Percentiles rank a stretch among this genome's conserved stretches.
Evolutionary conservation across 306 rosid genomes (phyloP).

Genomic region (Cucurbita argyrosperma): DNA sequence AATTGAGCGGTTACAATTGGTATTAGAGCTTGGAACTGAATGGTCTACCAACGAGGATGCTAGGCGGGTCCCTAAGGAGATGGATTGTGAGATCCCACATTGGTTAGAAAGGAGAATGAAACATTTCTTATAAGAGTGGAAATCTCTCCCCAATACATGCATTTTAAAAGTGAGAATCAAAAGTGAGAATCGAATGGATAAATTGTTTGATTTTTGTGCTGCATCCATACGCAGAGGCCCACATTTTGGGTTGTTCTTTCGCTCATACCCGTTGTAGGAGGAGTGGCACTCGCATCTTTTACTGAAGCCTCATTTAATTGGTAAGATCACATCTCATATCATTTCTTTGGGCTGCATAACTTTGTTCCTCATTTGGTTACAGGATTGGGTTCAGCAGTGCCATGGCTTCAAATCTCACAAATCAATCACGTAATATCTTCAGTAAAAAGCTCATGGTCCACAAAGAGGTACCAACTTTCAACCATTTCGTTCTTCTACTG

Average conservation of each 20-base stretch:
- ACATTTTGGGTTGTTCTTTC: conserved; percentile 69
- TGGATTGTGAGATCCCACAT: no score
- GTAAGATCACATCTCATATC: conserved; percentile 20
- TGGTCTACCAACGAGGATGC: no score
- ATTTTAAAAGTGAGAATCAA: no score
- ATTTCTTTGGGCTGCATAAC: neutral
- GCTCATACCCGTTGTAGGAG: conserved; percentile 81
- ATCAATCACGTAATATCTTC: conserved; percentile 89
- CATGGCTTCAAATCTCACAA: conserved; percentile 90
- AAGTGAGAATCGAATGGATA: neutral
- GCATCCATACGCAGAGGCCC: conserved; percentile 37
- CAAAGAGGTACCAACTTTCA: conserved; percentile 34
- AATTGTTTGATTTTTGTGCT: neutral
- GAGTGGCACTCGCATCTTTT: conserved; percentile 77
- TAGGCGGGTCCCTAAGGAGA: no score
- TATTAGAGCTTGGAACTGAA: no score
- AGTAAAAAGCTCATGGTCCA: conserved; percentile 89
- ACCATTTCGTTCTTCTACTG: no score
- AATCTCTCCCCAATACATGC: no score
- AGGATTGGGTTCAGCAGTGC: conserved; percentile 98
- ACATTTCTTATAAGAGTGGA: no score
- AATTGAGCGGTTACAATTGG: no score
- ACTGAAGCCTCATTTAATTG: conserved; percentile 85
- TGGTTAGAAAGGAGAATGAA: no score
- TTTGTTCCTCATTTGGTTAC: conserved; percentile 2